Evolutionary conservation across 805 yeast genomes (phyloP), one percentile per base, ranked within the genome.

Genomic region (Metschnikowia reukaufii): DNA sequence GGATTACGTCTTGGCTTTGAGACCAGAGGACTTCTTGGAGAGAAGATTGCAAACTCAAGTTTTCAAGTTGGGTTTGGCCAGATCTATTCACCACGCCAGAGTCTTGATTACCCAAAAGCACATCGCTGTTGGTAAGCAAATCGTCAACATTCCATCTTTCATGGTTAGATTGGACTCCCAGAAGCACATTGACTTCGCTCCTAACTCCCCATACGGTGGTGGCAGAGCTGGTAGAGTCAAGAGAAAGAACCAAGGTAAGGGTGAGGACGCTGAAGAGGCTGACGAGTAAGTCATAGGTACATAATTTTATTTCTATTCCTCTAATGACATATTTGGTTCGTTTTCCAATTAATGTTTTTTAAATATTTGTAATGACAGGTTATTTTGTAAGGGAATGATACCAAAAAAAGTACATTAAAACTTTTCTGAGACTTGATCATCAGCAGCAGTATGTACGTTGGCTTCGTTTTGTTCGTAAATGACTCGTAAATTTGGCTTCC

Each of bases 41-140:
- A 90, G 99, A 86, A 88, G 99, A 84, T 85, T 94, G 77, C 99
- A 94, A 84, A 94, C 99, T 73, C 99, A 94, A 83, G 99, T 94
- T 61, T 94, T 92, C 96, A 94, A 92, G 84, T 86, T 90, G 68
- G 99, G 99, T 75, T 85, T 94, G 73, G 99, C 99, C 70, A 94
- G 91, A 83, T 91, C 98, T 65, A 88, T 94, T 72, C 99, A 94
- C 87, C 99, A 94, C 83, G 99, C 99, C 63, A 91, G 99, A 84
- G 96, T 94, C 64, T 86, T 94, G 79, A 94, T 94, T 73, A 73
- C 92, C 65, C 99, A 94, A 83, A 89, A 97, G 84, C 99, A 94
- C 84, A 92, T 94, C 74, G 96, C 97, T 72, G 99, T 94, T 74
- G 99, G 99, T 80, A 94, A 95, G 87, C 99, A 94, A 82, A 83